Conservation (phyloP, 1,139 yeast genomes). For the Saccharomyces pastorianus region DNA sequence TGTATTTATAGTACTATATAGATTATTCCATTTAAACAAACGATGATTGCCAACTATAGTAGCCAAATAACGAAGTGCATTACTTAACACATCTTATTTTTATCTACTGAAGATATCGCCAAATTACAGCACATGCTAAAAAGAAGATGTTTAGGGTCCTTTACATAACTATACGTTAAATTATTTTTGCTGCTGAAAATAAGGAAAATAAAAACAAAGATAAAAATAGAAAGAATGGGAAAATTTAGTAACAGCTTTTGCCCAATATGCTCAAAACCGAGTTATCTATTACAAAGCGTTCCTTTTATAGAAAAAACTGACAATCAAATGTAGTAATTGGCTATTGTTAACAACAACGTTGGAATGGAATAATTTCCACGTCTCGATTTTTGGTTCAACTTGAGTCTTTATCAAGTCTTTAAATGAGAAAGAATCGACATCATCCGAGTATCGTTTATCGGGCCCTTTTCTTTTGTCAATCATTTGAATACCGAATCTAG, state of each 20-base stretch:
- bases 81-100: background rate
- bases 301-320: conserved; percentile 17
- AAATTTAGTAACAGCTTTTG: background rate
- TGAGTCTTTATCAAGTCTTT: conserved; percentile 19
- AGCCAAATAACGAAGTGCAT: background rate
- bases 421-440: conserved; percentile 24
- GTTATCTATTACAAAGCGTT: background rate
- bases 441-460: conserved; percentile 17
- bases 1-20: background rate
- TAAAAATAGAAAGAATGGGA: background rate
- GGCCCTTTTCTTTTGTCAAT: conserved; percentile 25
- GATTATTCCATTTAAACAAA: background rate
- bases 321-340: conserved; percentile 19
- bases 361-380: conserved; percentile 16
- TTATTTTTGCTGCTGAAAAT: background rate
- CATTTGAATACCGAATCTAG: conserved; percentile 26
- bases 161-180: background rate
- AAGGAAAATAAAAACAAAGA: background rate
- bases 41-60: background rate
- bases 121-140: background rate
- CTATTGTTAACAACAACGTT: conserved; percentile 20
- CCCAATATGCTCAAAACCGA: background rate
- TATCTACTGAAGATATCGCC: too few species aligned
- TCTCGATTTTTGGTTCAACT: conserved; percentile 16
- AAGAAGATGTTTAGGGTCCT: background rate